Percentiles rank a stretch among this genome's conserved stretches.
phyloP scores from a whole-genome alignment of 495 filamentous ascomycete genomes.

The Hypoxylon intermedium region DNA sequence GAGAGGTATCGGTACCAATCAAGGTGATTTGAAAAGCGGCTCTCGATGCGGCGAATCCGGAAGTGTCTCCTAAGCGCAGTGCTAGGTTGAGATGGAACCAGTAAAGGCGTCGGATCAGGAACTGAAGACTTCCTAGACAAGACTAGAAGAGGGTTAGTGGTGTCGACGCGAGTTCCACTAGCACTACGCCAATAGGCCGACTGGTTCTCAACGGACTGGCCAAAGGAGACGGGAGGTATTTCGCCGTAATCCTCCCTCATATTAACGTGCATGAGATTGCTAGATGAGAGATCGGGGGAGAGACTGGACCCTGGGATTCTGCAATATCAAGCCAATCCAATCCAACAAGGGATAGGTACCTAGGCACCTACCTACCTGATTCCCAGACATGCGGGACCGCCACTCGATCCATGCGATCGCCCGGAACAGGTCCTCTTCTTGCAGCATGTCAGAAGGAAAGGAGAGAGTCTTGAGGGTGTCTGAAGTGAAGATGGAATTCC shows the following conservation, averaged over 20 bases:
- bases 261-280: conserved; percentile 27
- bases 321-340: conserved; percentile 11
- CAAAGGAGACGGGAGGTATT: conserved; percentile 33
- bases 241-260: conserved; percentile 32
- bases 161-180: conserved; percentile 22
- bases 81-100: conserved; percentile 23
- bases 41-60: conserved; percentile 28
- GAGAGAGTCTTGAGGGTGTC: neutral
- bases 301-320: conserved; percentile 24
- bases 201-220: conserved; percentile 10
- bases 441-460: neutral
- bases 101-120: conserved; percentile 27
- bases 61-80: conserved; percentile 17
- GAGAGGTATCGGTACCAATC: conserved; percentile 12
- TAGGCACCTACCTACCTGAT: no score
- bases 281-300: conserved; percentile 27
- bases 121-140: conserved; percentile 16
- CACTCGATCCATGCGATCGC: conserved; percentile 15
- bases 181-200: conserved; percentile 9
- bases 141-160: conserved; percentile 18
- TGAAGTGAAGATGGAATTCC: conserved; percentile 18
- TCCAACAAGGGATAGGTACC: conserved; percentile 9
- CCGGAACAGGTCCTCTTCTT: conserved; percentile 8
- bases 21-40: conserved; percentile 12
- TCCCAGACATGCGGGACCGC: conserved; percentile 31